Evolutionary conservation across 306 rosid genomes (phyloP), one percentile per base, ranked within the genome.

Genomic region (Dicorynia guianensis): DNA sequence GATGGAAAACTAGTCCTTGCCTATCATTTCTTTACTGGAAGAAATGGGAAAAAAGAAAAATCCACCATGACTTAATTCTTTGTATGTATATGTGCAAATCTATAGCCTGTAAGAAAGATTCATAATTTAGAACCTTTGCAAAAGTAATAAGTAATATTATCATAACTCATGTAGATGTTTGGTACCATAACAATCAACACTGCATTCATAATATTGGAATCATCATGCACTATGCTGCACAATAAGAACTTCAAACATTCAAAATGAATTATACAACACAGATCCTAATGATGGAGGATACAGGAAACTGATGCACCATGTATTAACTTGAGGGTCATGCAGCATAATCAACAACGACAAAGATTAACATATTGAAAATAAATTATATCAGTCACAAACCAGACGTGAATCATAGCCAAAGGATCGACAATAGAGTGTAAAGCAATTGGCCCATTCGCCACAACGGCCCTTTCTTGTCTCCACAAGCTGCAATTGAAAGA

Each of bases 371-470:
- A 64, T 34, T 47, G 60, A 74, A 69, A 62, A 74, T 34, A 30
- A 77, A 62, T 71, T 68, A 10, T 43, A 67, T 72, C 1, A 52
- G 74, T 38, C 58, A 87, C 96, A 84, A 67, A 90, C 97, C 89
- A 90, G 78, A 47, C 97, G 96, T 50, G 96, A 92, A 53, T 88
- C 96, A 80, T 83, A 94, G 82, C 98, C 98, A 76, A 91, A 94
- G 81, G 92, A 90, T 75, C 95, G 96, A 79, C 98, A 94, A 56
- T 92, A 94, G 67, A 88, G 89, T 0, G 95, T 94, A 82, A 94
- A 94, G 88, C 98, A 94, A 75, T 94, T 92, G 77, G 98, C 97
- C 98, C 98, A 92, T 83, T 94, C 98, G 69, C 97, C 97, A 63
- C 98, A 94, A 36, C 97, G 98, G 36, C 98, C 98, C 69, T 81